Percentiles rank a stretch among this genome's conserved stretches.
Conservation (phyloP, 2,329 filamentous ascomycete species). For the Rutstroemia sp. region DNA sequence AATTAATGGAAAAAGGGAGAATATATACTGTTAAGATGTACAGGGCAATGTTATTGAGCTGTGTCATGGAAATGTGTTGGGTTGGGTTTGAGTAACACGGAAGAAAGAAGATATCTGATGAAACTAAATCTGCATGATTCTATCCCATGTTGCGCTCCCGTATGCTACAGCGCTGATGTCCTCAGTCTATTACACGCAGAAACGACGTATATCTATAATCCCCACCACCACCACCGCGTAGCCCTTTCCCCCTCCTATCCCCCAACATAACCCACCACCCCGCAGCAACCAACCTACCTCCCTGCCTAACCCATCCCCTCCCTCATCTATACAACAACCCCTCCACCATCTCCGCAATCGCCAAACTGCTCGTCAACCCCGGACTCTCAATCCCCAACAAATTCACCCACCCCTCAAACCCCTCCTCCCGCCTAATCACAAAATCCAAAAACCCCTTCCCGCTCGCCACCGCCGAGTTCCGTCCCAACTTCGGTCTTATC, state of each 20-base stretch:
- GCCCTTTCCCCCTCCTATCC: neutral
- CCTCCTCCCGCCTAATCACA: constrained; percentile 67
- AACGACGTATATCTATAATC: too few relatives aligned
- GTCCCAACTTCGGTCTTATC: constrained; percentile 76
- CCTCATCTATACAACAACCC: constrained; percentile 24
- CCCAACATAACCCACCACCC: neutral
- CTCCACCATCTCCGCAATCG: constrained; percentile 74
- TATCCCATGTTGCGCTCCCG: too few relatives aligned
- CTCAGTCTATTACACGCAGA: too few relatives aligned
- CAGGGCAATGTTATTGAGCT: too few relatives aligned
- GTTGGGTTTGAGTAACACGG: too few relatives aligned
- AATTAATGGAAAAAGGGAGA: neutral
- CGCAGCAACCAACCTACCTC: neutral
- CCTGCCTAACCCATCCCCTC: too few relatives aligned
- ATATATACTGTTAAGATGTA: neutral
- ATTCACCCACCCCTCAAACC: constrained; percentile 78
- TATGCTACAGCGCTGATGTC: too few relatives aligned
- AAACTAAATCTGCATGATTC: too few relatives aligned
- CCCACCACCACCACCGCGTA: too few relatives aligned
- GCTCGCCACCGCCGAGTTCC: constrained; percentile 50
- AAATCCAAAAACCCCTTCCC: constrained; percentile 77
- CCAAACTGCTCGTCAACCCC: constrained; percentile 78
- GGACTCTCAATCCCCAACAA: constrained; percentile 90
- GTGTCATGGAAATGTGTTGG: too few relatives aligned
- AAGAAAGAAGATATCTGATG: too few relatives aligned